phyloP scores from a whole-genome alignment of 495 filamentous ascomycete species.

The Sordaria brevicollis region DNA sequence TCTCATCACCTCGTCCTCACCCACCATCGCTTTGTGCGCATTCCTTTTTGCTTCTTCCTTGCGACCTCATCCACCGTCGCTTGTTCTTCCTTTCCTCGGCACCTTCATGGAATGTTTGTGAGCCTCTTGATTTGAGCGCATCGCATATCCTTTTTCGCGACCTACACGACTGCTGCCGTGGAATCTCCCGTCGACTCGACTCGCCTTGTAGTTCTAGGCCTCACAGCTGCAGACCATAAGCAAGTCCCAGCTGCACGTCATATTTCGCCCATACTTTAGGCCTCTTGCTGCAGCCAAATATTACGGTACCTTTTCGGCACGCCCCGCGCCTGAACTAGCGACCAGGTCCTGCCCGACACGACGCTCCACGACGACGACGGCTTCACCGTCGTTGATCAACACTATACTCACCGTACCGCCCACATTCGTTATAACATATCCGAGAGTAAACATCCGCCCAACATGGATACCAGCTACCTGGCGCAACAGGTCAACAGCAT shows the following conservation, averaged over 20 bases:
- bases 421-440: not conserved
- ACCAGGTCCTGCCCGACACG: not conserved
- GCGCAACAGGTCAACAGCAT: constrained; percentile 90
- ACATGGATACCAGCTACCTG: constrained; percentile 85
- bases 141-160: not conserved
- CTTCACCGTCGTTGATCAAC: not conserved
- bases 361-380: not conserved
- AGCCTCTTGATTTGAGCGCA: not conserved
- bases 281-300: not conserved
- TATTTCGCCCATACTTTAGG: not conserved
- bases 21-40: not conserved
- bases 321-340: not conserved
- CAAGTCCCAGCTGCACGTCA: not conserved
- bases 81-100: not conserved
- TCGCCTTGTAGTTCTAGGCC: not conserved
- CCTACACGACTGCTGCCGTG: not conserved
- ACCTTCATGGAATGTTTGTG: not conserved
- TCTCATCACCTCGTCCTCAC: not conserved
- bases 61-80: not conserved
- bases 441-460: not conserved
- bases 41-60: not conserved
- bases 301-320: not conserved
- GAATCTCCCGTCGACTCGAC: not conserved
- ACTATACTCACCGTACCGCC: not conserved
- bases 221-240: not conserved